Percentiles rank a stretch among this genome's conserved stretches.
phyloP scores from a whole-genome alignment of 441 rosid genomes.

The Populus hybrid region DNA sequence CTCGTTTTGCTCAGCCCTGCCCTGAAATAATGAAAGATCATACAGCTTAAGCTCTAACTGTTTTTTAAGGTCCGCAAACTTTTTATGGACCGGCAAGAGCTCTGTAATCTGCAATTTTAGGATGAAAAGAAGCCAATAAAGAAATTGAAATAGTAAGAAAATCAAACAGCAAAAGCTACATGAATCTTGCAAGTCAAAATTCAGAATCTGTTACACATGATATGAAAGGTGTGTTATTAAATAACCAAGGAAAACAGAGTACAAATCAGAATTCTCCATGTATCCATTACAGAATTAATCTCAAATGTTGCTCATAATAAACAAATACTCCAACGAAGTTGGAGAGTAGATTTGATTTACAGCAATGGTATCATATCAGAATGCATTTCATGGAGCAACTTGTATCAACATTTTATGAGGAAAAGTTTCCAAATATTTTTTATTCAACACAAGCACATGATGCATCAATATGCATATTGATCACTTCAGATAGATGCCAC shows the following conservation, averaged over 20 bases:
- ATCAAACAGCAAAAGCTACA: background rate
- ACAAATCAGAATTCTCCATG: too few relatives aligned
- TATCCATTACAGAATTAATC: too few relatives aligned
- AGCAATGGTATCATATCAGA: too few relatives aligned
- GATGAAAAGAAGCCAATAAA: background rate
- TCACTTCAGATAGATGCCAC: constrained; percentile 1
- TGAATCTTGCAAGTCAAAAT: background rate
- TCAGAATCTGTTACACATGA: too few relatives aligned
- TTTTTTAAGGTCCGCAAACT: constrained; percentile 62
- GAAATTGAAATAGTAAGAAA: too few relatives aligned
- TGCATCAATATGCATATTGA: background rate
- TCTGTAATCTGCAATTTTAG: constrained; percentile 65
- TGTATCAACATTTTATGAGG: background rate
- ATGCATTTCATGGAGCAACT: too few relatives aligned
- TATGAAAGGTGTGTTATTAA: too few relatives aligned
- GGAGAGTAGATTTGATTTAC: too few relatives aligned
- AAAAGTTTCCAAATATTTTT: background rate
- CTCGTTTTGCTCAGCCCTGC: constrained; percentile 95
- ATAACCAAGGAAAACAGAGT: too few relatives aligned
- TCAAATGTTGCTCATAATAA: too few relatives aligned
- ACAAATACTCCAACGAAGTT: too few relatives aligned
- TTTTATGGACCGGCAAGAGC: constrained; percentile 72
- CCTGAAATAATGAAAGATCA: constrained; percentile 84
- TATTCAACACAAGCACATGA: background rate
- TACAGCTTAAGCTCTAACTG: constrained; percentile 85